Conservation (phyloP, 2,329 filamentous ascomycete species). For the Sphaerulina musiva region DNA sequence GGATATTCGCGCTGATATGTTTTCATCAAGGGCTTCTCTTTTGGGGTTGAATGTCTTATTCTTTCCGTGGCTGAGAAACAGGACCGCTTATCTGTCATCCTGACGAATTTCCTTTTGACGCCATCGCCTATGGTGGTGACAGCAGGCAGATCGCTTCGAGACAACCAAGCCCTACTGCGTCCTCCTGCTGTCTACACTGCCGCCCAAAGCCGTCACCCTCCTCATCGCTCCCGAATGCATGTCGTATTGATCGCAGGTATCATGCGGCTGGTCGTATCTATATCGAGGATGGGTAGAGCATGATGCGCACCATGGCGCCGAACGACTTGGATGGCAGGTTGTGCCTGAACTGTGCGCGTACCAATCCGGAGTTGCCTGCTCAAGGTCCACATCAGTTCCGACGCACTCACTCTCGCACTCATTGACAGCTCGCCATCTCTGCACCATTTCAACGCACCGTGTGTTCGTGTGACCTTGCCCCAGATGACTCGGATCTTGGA, state of each 20-base stretch:
- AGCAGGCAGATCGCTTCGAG: slow-evolving; percentile 7
- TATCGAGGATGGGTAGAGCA: slow-evolving; percentile 40
- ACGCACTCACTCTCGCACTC: no score
- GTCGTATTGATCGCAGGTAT: slow-evolving; percentile 7
- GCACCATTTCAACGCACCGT: slow-evolving; percentile 55
- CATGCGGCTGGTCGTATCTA: slow-evolving; percentile 20
- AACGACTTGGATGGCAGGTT: slow-evolving; percentile 96
- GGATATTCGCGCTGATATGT: background rate
- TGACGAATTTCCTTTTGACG: slow-evolving; percentile 9
- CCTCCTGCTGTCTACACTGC: slow-evolving; percentile 4
- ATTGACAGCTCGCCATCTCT: background rate
- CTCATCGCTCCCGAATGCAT: slow-evolving; percentile 9
- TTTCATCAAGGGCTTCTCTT: slow-evolving; percentile 6
- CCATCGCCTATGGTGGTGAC: slow-evolving; percentile 3
- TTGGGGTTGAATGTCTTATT: slow-evolving; percentile 9
- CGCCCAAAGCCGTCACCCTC: slow-evolving; percentile 6
- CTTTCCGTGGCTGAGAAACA: slow-evolving; percentile 12
- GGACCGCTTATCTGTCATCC: slow-evolving; percentile 5
- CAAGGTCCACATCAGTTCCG: slow-evolving; percentile 18
- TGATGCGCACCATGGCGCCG: slow-evolving; percentile 52
- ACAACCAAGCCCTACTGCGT: slow-evolving; percentile 6
- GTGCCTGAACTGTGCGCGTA: slow-evolving; percentile 92
- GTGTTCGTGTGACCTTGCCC: slow-evolving; percentile 94
- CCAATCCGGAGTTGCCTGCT: slow-evolving; percentile 90
- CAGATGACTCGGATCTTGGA: slow-evolving; percentile 98